phyloP scores from a whole-genome alignment of 2,329 filamentous ascomycete genomes.

The Hypocreales sp. region DNA sequence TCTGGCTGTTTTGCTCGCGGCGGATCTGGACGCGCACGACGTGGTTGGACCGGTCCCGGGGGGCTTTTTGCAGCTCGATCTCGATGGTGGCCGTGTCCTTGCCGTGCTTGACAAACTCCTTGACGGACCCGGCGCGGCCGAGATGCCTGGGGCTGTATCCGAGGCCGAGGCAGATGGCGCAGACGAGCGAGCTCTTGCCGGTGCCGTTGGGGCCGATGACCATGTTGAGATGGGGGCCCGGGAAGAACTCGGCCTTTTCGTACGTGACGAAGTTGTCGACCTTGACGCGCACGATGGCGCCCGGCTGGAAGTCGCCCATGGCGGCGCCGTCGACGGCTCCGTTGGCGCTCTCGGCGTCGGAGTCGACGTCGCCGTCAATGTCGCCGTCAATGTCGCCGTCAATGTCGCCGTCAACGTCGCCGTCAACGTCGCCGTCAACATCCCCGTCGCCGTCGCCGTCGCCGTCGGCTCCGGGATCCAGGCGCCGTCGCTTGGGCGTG shows the following conservation, averaged over 20 bases:
- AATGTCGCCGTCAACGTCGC: slow-evolving; percentile 20
- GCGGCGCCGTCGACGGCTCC: slow-evolving; percentile 5
- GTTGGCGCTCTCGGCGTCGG: slow-evolving; percentile 5
- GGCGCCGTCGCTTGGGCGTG: slow-evolving; percentile 20
- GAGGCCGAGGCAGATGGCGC: slow-evolving; percentile 85
- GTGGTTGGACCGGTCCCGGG: slow-evolving; percentile 46
- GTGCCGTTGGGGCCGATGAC: slow-evolving; percentile 98
- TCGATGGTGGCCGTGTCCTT: slow-evolving; percentile 66
- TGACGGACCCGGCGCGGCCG: slow-evolving; percentile 69
- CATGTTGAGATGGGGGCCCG: slow-evolving; percentile 92
- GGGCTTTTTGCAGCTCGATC: slow-evolving; percentile 66
- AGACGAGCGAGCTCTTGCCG: slow-evolving; percentile 93
- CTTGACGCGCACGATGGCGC: slow-evolving; percentile 77
- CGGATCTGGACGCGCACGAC: slow-evolving; percentile 64
- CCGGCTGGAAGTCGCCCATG: slow-evolving; percentile 42
- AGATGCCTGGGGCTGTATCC: slow-evolving; percentile 72
- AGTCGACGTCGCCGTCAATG: background rate
- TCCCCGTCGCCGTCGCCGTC: no score
- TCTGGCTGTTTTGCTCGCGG: slow-evolving; percentile 64
- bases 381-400: no score
- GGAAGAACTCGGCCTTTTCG: slow-evolving; percentile 76
- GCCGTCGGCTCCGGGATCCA: slow-evolving; percentile 10
- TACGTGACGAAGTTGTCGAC: slow-evolving; percentile 92
- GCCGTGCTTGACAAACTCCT: slow-evolving; percentile 90
- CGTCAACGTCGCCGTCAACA: slow-evolving; percentile 4